Percentiles rank a stretch among this genome's conserved stretches.
phyloP scores from a whole-genome alignment of 352 stramenopile genomes.

The Pythium sukuiense region DNA sequence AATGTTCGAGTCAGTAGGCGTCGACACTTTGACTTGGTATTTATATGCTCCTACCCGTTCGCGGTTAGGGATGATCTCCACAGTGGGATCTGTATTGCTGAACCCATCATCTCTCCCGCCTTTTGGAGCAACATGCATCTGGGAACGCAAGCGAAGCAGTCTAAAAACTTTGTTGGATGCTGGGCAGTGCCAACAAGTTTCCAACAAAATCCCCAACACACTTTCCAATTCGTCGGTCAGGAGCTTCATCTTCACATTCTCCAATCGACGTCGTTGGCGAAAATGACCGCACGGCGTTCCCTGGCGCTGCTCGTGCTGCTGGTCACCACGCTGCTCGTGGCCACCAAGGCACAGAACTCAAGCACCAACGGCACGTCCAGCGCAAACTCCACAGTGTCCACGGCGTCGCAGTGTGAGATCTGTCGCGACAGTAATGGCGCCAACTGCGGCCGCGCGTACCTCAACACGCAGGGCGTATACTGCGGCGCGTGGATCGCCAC shows the following conservation, averaged over 20 bases:
- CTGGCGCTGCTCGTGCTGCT: conserved; percentile 13
- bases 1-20: background rate
- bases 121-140: background rate
- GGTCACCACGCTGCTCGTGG: conserved; percentile 1
- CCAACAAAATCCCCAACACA: background rate
- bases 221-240: conserved; percentile 6
- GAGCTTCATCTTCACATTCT: background rate
- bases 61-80: background rate
- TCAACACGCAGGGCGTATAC: conserved; percentile 42
- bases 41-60: background rate
- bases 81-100: background rate
- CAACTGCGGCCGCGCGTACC: conserved; percentile 53
- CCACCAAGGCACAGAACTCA: conserved; percentile 5
- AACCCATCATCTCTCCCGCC: background rate
- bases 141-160: background rate
- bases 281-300: conserved; percentile 9
- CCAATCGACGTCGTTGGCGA: background rate
- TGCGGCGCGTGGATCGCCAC: conserved; percentile 54
- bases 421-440: conserved; percentile 39
- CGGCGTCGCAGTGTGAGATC: conserved; percentile 44
- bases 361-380: background rate
- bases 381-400: conserved; percentile 1
- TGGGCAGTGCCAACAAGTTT: background rate
- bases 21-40: background rate
- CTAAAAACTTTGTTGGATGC: background rate